Conservation (phyloP, 345 rosid genomes). For the Eucalyptus albens region DNA sequence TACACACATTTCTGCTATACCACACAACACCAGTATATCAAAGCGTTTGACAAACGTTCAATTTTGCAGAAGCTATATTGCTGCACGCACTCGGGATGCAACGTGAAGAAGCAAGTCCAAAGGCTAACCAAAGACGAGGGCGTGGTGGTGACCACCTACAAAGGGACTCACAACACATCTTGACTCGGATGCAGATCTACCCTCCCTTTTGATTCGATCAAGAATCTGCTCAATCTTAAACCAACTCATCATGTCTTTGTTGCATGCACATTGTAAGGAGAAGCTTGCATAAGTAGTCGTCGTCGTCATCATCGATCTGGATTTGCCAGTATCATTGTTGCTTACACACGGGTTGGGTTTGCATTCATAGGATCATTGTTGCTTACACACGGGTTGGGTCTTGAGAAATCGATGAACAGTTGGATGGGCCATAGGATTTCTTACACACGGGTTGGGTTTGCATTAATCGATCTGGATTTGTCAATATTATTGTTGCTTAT, state of each 20-base stretch:
- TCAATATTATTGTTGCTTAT: background rate
- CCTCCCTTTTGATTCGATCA: background rate
- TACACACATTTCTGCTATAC: background rate
- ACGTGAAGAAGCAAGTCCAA: constrained; percentile 92
- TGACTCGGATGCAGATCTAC: constrained; percentile 68
- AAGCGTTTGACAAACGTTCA: background rate
- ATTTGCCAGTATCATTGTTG: too few species aligned
- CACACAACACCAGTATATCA: background rate
- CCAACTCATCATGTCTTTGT: background rate
- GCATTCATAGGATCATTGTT: too few species aligned
- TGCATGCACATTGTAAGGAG: background rate
- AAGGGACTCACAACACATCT: constrained; percentile 76
- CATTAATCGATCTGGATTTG: background rate
- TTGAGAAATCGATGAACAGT: background rate
- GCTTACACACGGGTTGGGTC: too few species aligned
- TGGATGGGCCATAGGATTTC: background rate
- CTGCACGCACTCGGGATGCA: constrained; percentile 66
- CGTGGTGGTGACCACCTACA: constrained; percentile 68
- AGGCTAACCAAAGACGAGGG: constrained; percentile 54
- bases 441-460: background rate
- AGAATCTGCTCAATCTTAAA: background rate
- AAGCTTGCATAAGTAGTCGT: background rate
- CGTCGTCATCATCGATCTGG: background rate
- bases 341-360: too few species aligned
- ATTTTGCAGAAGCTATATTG: constrained; percentile 68